A percentile compares a stretch with the other conserved stretches of the same genome.
These are phyloP conservation scores for Claviceps arundinis DNA, from an alignment of 2,329 filamentous ascomycete genomes.

Conservation along the genomic window DNA sequence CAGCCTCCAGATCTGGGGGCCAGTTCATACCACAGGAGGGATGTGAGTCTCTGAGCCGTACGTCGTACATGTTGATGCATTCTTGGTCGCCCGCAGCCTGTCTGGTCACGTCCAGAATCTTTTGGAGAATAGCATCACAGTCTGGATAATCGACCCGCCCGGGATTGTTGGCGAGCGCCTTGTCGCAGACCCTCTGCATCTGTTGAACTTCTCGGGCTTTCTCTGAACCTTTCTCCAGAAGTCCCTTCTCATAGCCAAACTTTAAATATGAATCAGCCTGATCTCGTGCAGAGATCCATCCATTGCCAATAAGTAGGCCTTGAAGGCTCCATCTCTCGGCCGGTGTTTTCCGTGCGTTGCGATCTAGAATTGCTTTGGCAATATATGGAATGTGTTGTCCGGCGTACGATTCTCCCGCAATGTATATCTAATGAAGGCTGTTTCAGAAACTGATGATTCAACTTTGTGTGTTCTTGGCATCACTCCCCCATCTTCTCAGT, in stretches of 20 bases:
- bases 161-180: slow-evolving; percentile 35
- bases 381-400: slow-evolving; percentile 97
- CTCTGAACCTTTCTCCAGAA: slow-evolving; percentile 56
- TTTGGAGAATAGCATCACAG: slow-evolving; percentile 67
- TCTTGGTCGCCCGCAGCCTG: slow-evolving; percentile 36
- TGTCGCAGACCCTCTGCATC: slow-evolving; percentile 55
- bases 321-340: slow-evolving; percentile 55
- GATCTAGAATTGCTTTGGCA: slow-evolving; percentile 75
- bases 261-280: slow-evolving; percentile 83
- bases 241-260: slow-evolving; percentile 62
- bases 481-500: too few relatives aligned
- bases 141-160: slow-evolving; percentile 48
- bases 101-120: slow-evolving; percentile 56
- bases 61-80: slow-evolving; percentile 95
- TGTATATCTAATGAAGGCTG: slow-evolving; percentile 53
- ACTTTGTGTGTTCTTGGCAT: background rate
- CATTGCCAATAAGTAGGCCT: slow-evolving; percentile 88
- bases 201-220: slow-evolving; percentile 52
- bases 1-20: slow-evolving; percentile 69
- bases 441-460: background rate
- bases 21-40: slow-evolving; percentile 94
- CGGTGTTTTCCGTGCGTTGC: slow-evolving; percentile 50
- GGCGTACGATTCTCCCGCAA: slow-evolving; percentile 92
- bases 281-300: slow-evolving; percentile 84
- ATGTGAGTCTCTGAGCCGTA: slow-evolving; percentile 67